Evolutionary conservation across 495 filamentous ascomycete species (phyloP).

Genomic region (Penicillium ochrochloron): DNA sequence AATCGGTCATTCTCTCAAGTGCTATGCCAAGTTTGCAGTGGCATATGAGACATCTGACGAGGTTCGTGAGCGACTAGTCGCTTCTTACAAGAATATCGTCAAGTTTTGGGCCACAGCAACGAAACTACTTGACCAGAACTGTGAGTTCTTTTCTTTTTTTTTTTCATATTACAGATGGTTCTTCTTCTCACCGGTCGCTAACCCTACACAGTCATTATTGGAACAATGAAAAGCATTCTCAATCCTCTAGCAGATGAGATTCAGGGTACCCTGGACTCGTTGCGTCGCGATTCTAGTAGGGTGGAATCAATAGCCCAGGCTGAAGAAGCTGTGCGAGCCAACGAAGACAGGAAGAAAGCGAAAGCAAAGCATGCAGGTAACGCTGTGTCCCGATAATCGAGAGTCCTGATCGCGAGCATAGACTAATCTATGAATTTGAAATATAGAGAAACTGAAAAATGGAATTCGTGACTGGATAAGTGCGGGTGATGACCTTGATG

Average conservation of each 20-base stretch:
- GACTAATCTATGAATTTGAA: neutral
- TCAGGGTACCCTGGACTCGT: neutral
- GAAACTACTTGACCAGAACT: neutral
- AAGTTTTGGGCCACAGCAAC: neutral
- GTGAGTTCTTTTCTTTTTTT: neutral
- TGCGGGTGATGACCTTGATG: neutral
- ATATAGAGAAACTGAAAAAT: neutral
- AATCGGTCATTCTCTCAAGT: neutral
- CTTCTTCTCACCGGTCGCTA: neutral
- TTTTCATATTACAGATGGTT: neutral
- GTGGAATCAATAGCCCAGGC: neutral
- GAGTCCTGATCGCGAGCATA: neutral
- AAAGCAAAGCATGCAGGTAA: neutral
- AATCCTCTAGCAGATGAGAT: neutral
- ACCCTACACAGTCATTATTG: neutral
- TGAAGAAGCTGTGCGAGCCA: neutral
- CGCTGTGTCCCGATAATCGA: neutral
- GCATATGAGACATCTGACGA: neutral
- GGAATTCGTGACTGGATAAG: neutral
- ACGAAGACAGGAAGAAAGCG: neutral
- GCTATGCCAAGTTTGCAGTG: neutral
- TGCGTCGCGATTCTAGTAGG: neutral
- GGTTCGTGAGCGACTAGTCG: neutral
- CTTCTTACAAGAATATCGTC: neutral
- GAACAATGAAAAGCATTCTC: neutral